phyloP scores from a whole-genome alignment of 2,329 filamentous ascomycete genomes.

The Neobulgaria alba region DNA sequence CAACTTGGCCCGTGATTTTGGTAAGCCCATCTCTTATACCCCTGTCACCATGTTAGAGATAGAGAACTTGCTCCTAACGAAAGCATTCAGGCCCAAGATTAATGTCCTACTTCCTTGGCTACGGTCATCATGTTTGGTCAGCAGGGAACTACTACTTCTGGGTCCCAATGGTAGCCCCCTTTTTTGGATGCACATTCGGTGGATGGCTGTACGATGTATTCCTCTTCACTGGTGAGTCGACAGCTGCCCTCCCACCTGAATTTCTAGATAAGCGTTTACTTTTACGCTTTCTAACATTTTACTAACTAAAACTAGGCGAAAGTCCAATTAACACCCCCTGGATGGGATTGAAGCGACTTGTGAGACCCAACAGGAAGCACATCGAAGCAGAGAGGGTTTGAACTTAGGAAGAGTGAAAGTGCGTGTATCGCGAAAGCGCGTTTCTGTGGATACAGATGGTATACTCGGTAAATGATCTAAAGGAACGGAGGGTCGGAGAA shows the following conservation, averaged over 20 bases:
- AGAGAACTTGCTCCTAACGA: too few relatives aligned
- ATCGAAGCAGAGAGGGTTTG: background rate
- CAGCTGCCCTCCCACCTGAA: background rate
- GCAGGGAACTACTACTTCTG: conserved; percentile 65
- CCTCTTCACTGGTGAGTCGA: conserved; percentile 32
- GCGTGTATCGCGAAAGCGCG: too few relatives aligned
- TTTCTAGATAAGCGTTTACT: background rate
- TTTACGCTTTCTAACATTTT: background rate
- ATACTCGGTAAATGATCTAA: too few relatives aligned
- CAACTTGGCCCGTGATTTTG: conserved; percentile 65
- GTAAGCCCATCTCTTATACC: background rate
- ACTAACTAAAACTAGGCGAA: conserved; percentile 12
- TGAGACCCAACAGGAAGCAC: background rate
- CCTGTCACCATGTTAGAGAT: background rate
- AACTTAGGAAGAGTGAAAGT: too few relatives aligned
- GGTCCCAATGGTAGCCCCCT: conserved; percentile 66
- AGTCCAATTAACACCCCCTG: conserved; percentile 26
- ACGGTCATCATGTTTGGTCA: conserved; percentile 58
- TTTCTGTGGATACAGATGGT: too few relatives aligned
- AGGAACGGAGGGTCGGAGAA: too few relatives aligned
- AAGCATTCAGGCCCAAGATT: conserved; percentile 55
- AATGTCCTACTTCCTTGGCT: conserved; percentile 59
- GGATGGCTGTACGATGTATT: conserved; percentile 61
- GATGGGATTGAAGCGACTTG: conserved; percentile 21
- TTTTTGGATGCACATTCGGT: conserved; percentile 54